Base-by-base conservation (phyloP, 805 yeast genomes). In the Scheffersomyces spartinae region DNA sequence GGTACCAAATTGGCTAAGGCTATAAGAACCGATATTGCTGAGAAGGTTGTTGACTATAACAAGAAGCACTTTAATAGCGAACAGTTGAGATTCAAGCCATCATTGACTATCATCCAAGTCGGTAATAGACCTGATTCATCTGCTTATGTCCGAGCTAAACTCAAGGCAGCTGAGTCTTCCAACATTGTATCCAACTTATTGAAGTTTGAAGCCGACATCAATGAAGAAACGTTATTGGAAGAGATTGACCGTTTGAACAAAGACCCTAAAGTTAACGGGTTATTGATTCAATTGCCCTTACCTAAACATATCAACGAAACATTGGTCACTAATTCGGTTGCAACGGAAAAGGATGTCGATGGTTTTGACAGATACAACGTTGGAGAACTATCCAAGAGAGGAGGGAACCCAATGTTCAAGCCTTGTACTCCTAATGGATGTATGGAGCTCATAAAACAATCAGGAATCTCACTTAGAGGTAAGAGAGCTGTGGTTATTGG, bases 361-460 rank as follows among this genome's bases (percentile, higher is more conserved):
- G 98, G 98, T 2, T 91, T 88, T 44, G 91, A 86, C 21, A 74
- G 85, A 29, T 67, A 64, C 42, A 91, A 91, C 50, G 74, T 83
- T 30, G 97, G 96, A 32, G 96, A 88, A 47, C 66, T 88, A 31
- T 71, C 86, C 40, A 84, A 85, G 54, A 74, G 81, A 38, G 83
- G 83, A 27, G 95, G 96, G 13, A 47, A 60, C 18, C 95, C 96
- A 17, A 55, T 61, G 32, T 86, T 84, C 53, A 64, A 77, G 36
- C 97, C 98, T 18, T 88, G 97, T 59, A 88, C 98, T 15, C 98
- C 98, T 28, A 74, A 77, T 55, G 98, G 98, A 31, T 72, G 85
- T 42, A 76, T 88, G 62, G 79, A 74, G 43, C 60, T 88, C 43
- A 64, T 88, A 43, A 71, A 78, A 40, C 66, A 75, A 36, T 69